Evolutionary conservation across 257 asterid species (phyloP), one percentile per base, ranked within the genome.

Genomic region (Galeopsis tetrahit): DNA sequence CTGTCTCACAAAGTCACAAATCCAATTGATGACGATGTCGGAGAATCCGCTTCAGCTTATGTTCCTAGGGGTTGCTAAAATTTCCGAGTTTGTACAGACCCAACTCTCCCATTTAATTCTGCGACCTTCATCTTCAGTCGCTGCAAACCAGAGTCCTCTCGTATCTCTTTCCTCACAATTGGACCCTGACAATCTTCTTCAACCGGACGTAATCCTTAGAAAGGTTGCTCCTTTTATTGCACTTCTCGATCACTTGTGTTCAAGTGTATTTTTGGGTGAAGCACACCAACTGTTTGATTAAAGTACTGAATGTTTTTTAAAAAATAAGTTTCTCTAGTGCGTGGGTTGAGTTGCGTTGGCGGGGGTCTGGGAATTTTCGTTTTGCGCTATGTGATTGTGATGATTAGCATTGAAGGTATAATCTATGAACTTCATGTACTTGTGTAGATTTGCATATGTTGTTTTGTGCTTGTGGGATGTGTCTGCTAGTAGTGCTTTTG

Each of bases 41-140:
- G 93, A 90, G 55, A 84, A 88, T 69, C 96, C 90, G 63, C 35
- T 93, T n/a, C 88, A 87, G 66, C 73, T 74, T 75, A 70, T 93
- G 55, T 74, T 83, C 69, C 74, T 75, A 49, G 81, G 90, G 7
- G 74, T 79, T 9, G 84, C 36, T 57, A 87, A 75, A 62, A 68
- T 85, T 35, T 83, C 96, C 0, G 77, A 73, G 31, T 60, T 79
- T 71, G 70, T 93, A 4, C 95, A 90, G 82, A 72, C 72, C 13
- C 90, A 86, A 70, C 75, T 93, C 60, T 82, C 89, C 68, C 85
- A 77, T 32, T 84, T 89, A 74, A 40, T 78, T 70, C 62, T 67
- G 59, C 74, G 57, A 39, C 48, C 75, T 53, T 44, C 82, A 6
- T 71, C 86, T 49, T 76, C 73, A 7, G 65, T 13, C 56, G 28